These are phyloP conservation scores for Colletotrichum falcatum DNA, from an alignment of 2,329 filamentous ascomycete genomes.

Conservation along the genomic window DNA sequence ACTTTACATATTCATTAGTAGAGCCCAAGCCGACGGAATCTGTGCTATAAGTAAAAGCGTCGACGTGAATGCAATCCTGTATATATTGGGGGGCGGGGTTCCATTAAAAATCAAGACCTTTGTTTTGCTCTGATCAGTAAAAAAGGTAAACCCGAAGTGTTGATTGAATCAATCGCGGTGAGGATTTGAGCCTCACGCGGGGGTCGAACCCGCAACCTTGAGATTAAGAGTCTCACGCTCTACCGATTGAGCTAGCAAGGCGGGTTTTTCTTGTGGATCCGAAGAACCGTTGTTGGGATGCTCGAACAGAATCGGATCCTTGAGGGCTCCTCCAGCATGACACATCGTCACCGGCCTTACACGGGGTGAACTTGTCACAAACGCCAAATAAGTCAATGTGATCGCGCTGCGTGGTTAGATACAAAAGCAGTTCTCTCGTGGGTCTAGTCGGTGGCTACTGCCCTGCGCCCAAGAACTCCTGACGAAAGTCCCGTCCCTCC, in stretches of 20 bases:
- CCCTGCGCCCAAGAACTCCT: constrained; percentile 19
- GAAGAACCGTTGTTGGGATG: background rate
- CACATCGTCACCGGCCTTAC: background rate
- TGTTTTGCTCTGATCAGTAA: too few species aligned
- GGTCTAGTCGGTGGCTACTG: constrained; percentile 6
- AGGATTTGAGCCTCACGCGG: constrained; percentile 45
- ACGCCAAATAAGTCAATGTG: background rate
- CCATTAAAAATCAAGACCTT: too few species aligned
- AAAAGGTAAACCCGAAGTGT: background rate
- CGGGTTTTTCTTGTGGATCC: background rate
- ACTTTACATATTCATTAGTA: background rate
- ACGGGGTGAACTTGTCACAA: background rate
- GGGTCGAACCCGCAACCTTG: constrained; percentile 45
- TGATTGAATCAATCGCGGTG: constrained; percentile 23
- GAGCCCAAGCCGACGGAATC: too few species aligned
- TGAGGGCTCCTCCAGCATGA: fast-evolving
- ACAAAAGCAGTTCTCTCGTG: background rate
- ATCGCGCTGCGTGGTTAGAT: background rate
- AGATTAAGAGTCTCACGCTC: constrained; percentile 77
- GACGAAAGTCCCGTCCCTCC: constrained; percentile 1
- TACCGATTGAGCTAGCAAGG: constrained; percentile 75
- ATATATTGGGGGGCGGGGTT: background rate
- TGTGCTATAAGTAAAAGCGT: background rate
- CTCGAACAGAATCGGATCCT: background rate
- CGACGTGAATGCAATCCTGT: background rate